Conservation (phyloP, 1,139 yeast species). For the Nakaseomyces glabratus region DNA sequence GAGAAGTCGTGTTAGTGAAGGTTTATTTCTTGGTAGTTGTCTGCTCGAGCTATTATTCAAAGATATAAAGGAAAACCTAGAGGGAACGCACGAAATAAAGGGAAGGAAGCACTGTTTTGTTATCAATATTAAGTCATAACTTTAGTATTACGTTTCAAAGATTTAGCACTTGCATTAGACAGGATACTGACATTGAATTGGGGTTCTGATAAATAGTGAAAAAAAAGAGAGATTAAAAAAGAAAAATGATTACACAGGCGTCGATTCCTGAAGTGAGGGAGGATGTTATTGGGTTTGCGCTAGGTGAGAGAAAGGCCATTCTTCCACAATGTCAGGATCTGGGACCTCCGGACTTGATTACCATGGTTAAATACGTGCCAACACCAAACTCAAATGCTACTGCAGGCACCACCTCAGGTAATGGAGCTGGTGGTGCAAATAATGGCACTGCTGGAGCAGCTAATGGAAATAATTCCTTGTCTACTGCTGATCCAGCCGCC, state of each 20-base stretch:
- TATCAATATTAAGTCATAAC: too few species aligned
- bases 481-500: slow-evolving; percentile 13
- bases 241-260: slow-evolving; percentile 39
- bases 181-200: slow-evolving; percentile 3
- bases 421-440: slow-evolving; percentile 7
- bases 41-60: too few species aligned
- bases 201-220: not conserved
- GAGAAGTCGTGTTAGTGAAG: too few species aligned
- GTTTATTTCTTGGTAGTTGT: too few species aligned
- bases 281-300: slow-evolving; percentile 40
- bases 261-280: slow-evolving; percentile 50
- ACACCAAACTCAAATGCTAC: slow-evolving; percentile 11
- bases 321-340: slow-evolving; percentile 45
- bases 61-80: too few species aligned
- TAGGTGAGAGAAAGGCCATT: slow-evolving; percentile 40
- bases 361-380: slow-evolving; percentile 41
- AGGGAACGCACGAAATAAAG: too few species aligned
- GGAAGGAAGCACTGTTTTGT: too few species aligned
- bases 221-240: not conserved
- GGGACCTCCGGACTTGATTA: slow-evolving; percentile 92
- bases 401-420: slow-evolving; percentile 7
- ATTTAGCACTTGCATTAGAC: too few species aligned
- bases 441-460: not conserved
- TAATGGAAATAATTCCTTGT: slow-evolving; percentile 6
- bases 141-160: too few species aligned